These are phyloP conservation scores for Kodamaea laetipori DNA, from an alignment of 805 yeast genomes.

Conservation along the genomic window DNA sequence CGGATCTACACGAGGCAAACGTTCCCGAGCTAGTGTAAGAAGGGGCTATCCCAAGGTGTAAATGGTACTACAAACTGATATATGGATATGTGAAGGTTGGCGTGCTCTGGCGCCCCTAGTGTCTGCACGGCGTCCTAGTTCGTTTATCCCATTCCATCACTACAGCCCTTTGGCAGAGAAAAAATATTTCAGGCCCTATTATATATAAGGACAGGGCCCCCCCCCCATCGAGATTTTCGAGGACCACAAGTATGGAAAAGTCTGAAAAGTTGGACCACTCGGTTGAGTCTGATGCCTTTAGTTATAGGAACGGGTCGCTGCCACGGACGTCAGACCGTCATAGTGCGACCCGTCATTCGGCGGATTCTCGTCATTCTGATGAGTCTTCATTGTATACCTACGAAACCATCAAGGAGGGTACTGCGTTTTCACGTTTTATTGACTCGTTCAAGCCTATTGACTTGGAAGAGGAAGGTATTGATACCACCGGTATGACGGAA, in stretches of 20 bases:
- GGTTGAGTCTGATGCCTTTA: conserved; percentile 16
- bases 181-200: neutral
- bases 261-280: conserved; percentile 8
- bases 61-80: too few relatives aligned
- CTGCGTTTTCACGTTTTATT: conserved; percentile 23
- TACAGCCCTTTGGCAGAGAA: too few relatives aligned
- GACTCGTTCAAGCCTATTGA: conserved; percentile 43
- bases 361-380: conserved; percentile 5
- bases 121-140: too few relatives aligned
- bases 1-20: too few relatives aligned
- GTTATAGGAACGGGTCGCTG: conserved; percentile 15
- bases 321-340: conserved; percentile 5
- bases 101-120: too few relatives aligned
- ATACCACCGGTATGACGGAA: conserved; percentile 34
- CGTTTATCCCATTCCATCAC: too few relatives aligned
- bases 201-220: too few relatives aligned
- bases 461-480: conserved; percentile 32
- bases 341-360: neutral
- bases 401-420: conserved; percentile 18
- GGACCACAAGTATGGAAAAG: neutral
- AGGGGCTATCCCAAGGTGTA: too few relatives aligned
- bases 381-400: conserved; percentile 15
- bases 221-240: neutral
- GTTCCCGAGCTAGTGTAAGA: too few relatives aligned
- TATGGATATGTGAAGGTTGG: too few relatives aligned